These are phyloP conservation scores for Dendrobium chrysotoxum DNA, from an alignment of 106 monocot genomes.

Conservation along the genomic window DNA sequence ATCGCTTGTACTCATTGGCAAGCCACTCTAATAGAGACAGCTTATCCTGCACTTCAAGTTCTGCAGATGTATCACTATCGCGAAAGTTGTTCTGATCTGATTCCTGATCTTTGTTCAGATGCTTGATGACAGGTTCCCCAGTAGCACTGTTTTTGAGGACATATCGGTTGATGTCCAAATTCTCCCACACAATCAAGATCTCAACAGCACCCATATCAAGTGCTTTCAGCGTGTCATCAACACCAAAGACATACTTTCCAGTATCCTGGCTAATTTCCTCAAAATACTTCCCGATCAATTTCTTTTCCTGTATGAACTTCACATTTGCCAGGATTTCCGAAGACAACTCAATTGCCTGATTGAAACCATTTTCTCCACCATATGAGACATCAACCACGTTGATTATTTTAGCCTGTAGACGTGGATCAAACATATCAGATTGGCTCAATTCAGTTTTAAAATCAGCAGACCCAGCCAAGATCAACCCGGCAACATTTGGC, in stretches of 20 bases:
- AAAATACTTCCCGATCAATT: slow-evolving; percentile 58
- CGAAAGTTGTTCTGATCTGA: slow-evolving; percentile 30
- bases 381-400: slow-evolving; percentile 64
- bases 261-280: slow-evolving; percentile 57
- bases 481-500: slow-evolving; percentile 28
- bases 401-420: slow-evolving; percentile 48
- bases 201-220: slow-evolving; percentile 30
- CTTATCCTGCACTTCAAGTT: slow-evolving; percentile 25
- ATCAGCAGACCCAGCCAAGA: slow-evolving; percentile 28
- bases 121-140: slow-evolving; percentile 33
- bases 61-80: slow-evolving; percentile 29
- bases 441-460: slow-evolving; percentile 56
- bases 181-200: slow-evolving; percentile 24
- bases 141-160: slow-evolving; percentile 27
- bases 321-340: slow-evolving; percentile 50
- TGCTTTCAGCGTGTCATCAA: slow-evolving; percentile 23
- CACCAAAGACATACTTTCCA: slow-evolving; percentile 26
- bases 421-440: slow-evolving; percentile 61
- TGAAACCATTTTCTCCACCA: slow-evolving; percentile 34
- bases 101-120: slow-evolving; percentile 39
- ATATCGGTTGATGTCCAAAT: slow-evolving; percentile 35
- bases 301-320: slow-evolving; percentile 64
- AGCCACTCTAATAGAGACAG: slow-evolving; percentile 23
- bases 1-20: slow-evolving; percentile 24
- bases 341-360: slow-evolving; percentile 58